Percentiles rank a stretch among this genome's conserved stretches.
Evolutionary conservation across 148 eudicot species (phyloP).

Genomic region (Drosera capensis): DNA sequence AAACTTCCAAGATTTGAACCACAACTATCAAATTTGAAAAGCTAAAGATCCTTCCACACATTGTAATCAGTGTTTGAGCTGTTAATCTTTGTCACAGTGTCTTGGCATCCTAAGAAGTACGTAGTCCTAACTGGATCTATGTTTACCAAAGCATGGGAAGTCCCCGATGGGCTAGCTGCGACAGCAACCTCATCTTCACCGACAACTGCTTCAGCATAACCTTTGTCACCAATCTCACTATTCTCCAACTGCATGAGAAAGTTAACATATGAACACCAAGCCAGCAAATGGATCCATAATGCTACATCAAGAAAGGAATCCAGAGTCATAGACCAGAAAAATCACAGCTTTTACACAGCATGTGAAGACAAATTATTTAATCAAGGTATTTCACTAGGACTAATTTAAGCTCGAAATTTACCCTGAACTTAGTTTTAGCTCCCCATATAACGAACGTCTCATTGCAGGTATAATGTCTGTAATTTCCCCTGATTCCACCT

Average conservation of each 20-base stretch:
- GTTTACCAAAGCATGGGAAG: slow-evolving; percentile 75
- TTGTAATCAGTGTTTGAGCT: slow-evolving; percentile 45
- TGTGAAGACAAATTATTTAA: background rate
- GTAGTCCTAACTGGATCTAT: slow-evolving; percentile 47
- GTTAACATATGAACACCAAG: background rate
- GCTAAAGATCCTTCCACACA: slow-evolving; percentile 75
- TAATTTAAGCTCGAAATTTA: slow-evolving; percentile 15
- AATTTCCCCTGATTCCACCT: slow-evolving; percentile 73
- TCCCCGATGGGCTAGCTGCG: slow-evolving; percentile 63
- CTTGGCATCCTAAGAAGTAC: slow-evolving; percentile 82
- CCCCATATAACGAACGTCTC: slow-evolving; percentile 96
- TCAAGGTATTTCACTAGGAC: background rate
- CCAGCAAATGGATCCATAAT: background rate
- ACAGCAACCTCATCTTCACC: slow-evolving; percentile 71
- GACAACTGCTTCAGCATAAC: slow-evolving; percentile 61
- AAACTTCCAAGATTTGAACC: no score
- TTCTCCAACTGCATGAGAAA: slow-evolving; percentile 65
- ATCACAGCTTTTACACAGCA: no score
- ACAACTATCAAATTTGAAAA: background rate
- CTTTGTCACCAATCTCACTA: slow-evolving; percentile 21
- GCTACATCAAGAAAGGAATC: no score
- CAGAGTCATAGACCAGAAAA: no score
- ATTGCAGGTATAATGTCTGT: slow-evolving; percentile 72
- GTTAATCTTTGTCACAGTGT: slow-evolving; percentile 34
- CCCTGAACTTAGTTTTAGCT: slow-evolving; percentile 75